Percentiles rank a stretch among this genome's conserved stretches.
These are phyloP conservation scores for Saccharomycopsis sp. DNA, from an alignment of 805 yeast species.

Conservation along the genomic window DNA sequence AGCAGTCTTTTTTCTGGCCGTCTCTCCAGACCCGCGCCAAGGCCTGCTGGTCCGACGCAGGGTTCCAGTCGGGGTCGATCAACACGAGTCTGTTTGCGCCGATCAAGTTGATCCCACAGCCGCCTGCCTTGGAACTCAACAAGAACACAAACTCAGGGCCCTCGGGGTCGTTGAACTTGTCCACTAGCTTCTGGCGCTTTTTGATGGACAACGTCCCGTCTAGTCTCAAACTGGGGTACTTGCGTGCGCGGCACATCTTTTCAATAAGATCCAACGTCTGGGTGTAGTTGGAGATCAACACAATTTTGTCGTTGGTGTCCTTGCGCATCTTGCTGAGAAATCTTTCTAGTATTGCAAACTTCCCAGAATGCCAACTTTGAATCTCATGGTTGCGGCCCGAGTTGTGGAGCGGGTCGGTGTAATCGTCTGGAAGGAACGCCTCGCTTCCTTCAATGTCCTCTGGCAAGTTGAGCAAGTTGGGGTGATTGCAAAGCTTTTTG, in stretches of 20 bases:
- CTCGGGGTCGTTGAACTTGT: constrained; percentile 82
- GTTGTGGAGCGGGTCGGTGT: constrained; percentile 35
- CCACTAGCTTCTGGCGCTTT: constrained; percentile 89
- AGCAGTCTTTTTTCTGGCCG: constrained; percentile 96
- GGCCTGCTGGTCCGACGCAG: constrained; percentile 84
- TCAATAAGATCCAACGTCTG: constrained; percentile 90
- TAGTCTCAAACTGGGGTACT: constrained; percentile 70
- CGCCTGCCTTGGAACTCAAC: constrained; percentile 94
- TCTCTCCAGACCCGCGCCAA: constrained; percentile 95
- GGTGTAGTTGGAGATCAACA: constrained; percentile 87
- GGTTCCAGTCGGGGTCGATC: constrained; percentile 97
- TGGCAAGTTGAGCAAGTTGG: constrained; percentile 69
- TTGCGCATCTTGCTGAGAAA: constrained; percentile 66
- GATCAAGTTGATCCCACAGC: constrained; percentile 94
- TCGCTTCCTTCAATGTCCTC: constrained; percentile 70
- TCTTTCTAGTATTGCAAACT: constrained; percentile 75
- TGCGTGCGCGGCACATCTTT: constrained; percentile 63
- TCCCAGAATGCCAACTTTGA: constrained; percentile 79
- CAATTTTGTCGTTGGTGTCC: constrained; percentile 92
- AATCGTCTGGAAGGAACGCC: constrained; percentile 64
- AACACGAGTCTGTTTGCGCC: constrained; percentile 75
- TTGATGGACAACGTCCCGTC: constrained; percentile 92
- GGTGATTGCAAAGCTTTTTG: constrained; percentile 91
- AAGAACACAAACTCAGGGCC: constrained; percentile 81
- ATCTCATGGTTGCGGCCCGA: constrained; percentile 59